Percentiles rank a stretch among this genome's conserved stretches.
Evolutionary conservation across 768 basidiomycete species (phyloP).

Genomic region (Coprinopsis cinerea): DNA sequence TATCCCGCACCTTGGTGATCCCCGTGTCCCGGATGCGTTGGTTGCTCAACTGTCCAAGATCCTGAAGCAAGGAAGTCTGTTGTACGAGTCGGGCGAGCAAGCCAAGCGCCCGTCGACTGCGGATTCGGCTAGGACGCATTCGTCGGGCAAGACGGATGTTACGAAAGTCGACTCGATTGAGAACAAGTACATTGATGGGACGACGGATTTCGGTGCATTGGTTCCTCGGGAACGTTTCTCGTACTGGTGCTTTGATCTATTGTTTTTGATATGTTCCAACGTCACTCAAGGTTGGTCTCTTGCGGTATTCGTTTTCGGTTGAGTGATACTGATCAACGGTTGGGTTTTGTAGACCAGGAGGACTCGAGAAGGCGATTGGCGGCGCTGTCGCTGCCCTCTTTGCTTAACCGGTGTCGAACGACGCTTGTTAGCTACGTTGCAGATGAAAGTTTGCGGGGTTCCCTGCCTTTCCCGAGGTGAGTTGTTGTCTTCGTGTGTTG

Average conservation of each 20-base stretch:
- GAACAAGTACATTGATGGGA: constrained; percentile 40
- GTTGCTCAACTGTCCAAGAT: constrained; percentile 64
- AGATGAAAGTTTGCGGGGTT: constrained; percentile 80
- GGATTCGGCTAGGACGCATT: constrained; percentile 1
- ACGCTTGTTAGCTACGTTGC: constrained; percentile 72
- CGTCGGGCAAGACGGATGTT: constrained; percentile 8
- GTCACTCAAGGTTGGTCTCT: constrained; percentile 46
- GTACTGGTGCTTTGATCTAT: constrained; percentile 87
- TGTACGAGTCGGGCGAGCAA: constrained; percentile 44
- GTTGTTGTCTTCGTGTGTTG: neutral
- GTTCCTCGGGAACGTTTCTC: constrained; percentile 80
- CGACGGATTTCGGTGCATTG: constrained; percentile 49
- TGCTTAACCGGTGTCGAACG: constrained; percentile 71
- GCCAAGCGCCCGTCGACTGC: constrained; percentile 10
- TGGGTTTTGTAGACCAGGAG: constrained; percentile 46
- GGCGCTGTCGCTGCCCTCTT: constrained; percentile 59
- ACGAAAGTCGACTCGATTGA: constrained; percentile 24
- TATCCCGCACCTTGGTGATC: constrained; percentile 66
- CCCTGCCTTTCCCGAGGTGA: constrained; percentile 82
- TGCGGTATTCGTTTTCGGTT: neutral
- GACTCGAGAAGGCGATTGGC: constrained; percentile 61
- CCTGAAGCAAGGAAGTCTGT: constrained; percentile 63
- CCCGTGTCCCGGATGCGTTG: constrained; percentile 64
- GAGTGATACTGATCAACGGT: neutral
- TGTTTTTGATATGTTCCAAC: constrained; percentile 77